Conservation (phyloP, 1,284 basidiomycete genomes). For the Somion occarium region DNA sequence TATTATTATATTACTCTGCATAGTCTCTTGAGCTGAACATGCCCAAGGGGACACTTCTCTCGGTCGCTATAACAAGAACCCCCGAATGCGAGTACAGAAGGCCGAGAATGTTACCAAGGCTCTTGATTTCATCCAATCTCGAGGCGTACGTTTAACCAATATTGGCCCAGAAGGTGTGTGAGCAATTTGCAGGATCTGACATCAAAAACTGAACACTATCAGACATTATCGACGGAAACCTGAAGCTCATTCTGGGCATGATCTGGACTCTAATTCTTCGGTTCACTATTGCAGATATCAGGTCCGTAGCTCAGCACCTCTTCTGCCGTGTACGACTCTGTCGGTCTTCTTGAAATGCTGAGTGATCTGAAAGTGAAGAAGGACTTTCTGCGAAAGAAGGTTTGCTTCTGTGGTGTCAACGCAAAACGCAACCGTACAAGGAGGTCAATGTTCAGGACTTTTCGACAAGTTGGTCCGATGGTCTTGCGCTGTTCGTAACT, state of each 20-base stretch:
- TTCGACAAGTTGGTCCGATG: conserved; percentile 88
- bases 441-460: conserved; percentile 95
- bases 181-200: too few relatives aligned
- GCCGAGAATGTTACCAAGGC: conserved; percentile 98
- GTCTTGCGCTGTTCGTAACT: conserved; percentile 80
- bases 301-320: conserved; percentile 44
- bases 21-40: conserved; percentile 5
- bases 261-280: conserved; percentile 98
- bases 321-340: background rate
- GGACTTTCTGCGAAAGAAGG: conserved; percentile 97
- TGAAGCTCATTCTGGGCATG: conserved; percentile 97
- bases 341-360: conserved; percentile 10
- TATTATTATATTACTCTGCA: conserved; percentile 24
- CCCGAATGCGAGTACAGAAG: conserved; percentile 92
- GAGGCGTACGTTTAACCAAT: conserved; percentile 95
- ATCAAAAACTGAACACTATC: conserved; percentile 5
- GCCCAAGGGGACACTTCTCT: conserved; percentile 78
- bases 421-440: conserved; percentile 89
- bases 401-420: conserved; percentile 94
- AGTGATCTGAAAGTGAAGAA: conserved; percentile 69
- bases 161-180: conserved; percentile 86
- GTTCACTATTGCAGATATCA: conserved; percentile 98
- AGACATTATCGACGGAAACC: conserved; percentile 98
- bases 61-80: conserved; percentile 87
- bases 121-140: conserved; percentile 89